Conservation (phyloP, 1,284 basidiomycete genomes). For the Phaffia rhodozyma region DNA sequence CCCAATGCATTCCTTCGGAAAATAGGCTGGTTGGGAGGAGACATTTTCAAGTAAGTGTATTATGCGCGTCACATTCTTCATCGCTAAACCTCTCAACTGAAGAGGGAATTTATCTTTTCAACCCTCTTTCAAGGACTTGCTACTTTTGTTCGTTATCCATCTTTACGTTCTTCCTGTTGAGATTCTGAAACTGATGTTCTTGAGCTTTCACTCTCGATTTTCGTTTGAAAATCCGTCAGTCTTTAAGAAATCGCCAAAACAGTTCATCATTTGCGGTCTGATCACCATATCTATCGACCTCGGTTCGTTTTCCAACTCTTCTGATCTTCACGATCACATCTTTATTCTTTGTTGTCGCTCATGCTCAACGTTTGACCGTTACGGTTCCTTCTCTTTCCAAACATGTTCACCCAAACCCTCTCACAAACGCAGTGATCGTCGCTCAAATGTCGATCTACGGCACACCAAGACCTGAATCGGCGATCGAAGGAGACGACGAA, state of each 20-base stretch:
- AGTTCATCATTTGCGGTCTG: conserved; percentile 47
- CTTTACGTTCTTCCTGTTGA: conserved; percentile 30
- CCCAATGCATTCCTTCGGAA: neutral
- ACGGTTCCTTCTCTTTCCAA: no score
- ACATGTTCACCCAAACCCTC: no score
- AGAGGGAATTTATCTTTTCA: conserved; percentile 14
- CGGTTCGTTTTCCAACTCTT: conserved; percentile 39
- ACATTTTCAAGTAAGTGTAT: conserved; percentile 58
- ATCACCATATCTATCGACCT: conserved; percentile 66
- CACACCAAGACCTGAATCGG: no score
- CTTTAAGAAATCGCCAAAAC: neutral
- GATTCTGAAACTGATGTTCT: conserved; percentile 44
- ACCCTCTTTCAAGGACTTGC: conserved; percentile 42
- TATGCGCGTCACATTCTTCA: conserved; percentile 6
- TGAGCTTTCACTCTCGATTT: neutral
- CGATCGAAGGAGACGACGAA: no score
- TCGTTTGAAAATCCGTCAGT: neutral
- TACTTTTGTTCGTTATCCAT: conserved; percentile 58
- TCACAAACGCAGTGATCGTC: no score
- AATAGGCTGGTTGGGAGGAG: conserved; percentile 55
- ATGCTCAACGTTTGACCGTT: no score
- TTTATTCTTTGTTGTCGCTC: no score
- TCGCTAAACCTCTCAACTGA: no score
- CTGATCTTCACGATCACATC: no score
- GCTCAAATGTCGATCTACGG: no score